Conservation (phyloP, 495 filamentous ascomycete genomes). For the Letharia lupina region DNA sequence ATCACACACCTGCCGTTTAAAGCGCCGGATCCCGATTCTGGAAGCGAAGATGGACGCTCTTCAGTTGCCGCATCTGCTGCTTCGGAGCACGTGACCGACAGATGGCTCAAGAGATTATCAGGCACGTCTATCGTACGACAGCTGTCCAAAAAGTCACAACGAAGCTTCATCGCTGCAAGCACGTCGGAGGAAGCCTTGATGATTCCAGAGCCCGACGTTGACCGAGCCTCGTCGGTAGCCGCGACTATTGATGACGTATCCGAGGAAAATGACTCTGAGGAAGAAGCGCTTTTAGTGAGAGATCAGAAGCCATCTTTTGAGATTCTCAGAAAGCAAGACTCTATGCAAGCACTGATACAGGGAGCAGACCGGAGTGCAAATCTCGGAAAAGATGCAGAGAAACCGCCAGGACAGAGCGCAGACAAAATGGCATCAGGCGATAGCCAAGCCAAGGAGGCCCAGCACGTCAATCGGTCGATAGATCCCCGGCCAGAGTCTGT, state of each 20-base stretch:
- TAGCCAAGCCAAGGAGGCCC: neutral
- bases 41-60: conserved; percentile 44
- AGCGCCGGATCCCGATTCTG: conserved; percentile 36
- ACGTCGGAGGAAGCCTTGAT: conserved; percentile 39
- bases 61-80: conserved; percentile 58
- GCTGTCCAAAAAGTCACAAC: conserved; percentile 38
- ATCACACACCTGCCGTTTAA: conserved; percentile 55
- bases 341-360: conserved; percentile 3
- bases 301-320: conserved; percentile 4
- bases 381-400: neutral
- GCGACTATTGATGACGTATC: conserved; percentile 48
- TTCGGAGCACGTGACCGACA: conserved; percentile 25
- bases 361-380: conserved; percentile 3
- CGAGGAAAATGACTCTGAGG: conserved; percentile 17
- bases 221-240: conserved; percentile 39
- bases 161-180: conserved; percentile 25
- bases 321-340: neutral
- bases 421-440: neutral
- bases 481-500: neutral
- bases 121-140: conserved; percentile 37
- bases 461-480: neutral
- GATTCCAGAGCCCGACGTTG: conserved; percentile 27
- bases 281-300: conserved; percentile 8
- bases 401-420: neutral
- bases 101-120: conserved; percentile 39